These are phyloP conservation scores for Aureobasidium leucospermi DNA, from an alignment of 2,329 filamentous ascomycete genomes.

Conservation along the genomic window DNA sequence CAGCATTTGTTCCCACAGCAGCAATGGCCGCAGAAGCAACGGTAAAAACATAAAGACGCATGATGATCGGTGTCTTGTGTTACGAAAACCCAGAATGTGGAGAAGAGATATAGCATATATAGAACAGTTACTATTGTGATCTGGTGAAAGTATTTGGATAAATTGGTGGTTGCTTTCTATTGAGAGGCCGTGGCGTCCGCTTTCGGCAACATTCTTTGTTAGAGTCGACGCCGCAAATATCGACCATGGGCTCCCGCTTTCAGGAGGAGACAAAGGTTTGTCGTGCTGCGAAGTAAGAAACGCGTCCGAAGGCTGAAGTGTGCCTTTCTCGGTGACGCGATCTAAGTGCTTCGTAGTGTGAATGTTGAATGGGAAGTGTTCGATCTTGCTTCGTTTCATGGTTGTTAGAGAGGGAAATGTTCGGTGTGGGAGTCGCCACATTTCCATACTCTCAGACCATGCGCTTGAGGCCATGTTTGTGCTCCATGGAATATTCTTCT, in stretches of 20 bases:
- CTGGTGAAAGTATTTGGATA: background rate
- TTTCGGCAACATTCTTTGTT: constrained; percentile 11
- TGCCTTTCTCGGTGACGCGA: too few relatives aligned
- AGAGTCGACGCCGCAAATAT: background rate
- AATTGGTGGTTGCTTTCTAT: background rate
- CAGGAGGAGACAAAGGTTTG: background rate
- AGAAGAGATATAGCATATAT: background rate
- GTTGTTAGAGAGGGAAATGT: too few relatives aligned
- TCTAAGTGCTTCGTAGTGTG: too few relatives aligned
- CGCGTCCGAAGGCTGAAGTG: too few relatives aligned
- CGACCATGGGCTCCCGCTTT: background rate
- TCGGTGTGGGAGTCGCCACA: too few relatives aligned
- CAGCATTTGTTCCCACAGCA: background rate
- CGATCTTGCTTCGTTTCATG: too few relatives aligned
- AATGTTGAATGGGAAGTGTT: too few relatives aligned
- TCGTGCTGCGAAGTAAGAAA: background rate
- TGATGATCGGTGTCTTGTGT: background rate
- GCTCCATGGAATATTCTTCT: too few relatives aligned
- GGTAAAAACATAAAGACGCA: background rate
- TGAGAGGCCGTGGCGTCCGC: background rate
- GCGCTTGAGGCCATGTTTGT: too few relatives aligned
- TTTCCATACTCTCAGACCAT: too few relatives aligned
- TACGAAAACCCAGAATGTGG: background rate
- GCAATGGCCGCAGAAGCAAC: background rate
- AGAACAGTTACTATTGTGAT: background rate